Evolutionary conservation across 257 asterid genomes (phyloP).

Genomic region (Solanum bulbocastanum): DNA sequence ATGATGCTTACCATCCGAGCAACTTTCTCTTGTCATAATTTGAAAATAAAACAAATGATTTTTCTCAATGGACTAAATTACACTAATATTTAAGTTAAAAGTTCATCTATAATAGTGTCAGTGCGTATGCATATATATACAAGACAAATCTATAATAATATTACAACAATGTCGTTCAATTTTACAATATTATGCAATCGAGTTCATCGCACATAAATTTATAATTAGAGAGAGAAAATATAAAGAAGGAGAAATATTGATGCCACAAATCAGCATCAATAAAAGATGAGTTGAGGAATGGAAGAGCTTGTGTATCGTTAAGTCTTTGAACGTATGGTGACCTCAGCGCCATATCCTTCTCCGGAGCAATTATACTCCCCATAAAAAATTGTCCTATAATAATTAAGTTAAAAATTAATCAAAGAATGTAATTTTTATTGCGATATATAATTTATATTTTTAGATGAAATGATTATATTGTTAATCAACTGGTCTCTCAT

Average conservation of each 20-base stretch:
- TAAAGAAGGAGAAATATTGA: neutral
- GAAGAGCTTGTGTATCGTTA: slow-evolving; percentile 55
- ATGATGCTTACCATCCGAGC: no score
- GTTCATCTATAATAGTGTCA: neutral
- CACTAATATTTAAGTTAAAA: neutral
- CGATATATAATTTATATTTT: no score
- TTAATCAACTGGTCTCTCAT: slow-evolving; percentile 46
- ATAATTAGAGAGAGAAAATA: neutral
- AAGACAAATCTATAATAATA: neutral
- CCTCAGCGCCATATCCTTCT: slow-evolving; percentile 45
- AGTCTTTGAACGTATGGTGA: slow-evolving; percentile 55
- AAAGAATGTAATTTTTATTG: no score
- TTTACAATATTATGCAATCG: neutral
- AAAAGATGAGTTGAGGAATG: slow-evolving; percentile 47
- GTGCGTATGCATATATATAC: neutral
- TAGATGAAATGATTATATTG: neutral
- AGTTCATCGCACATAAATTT: neutral
- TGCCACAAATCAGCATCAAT: slow-evolving; percentile 77
- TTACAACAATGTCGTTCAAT: neutral
- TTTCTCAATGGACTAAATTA: neutral
- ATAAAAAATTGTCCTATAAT: slow-evolving; percentile 52
- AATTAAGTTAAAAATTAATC: no score
- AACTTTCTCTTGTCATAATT: no score
- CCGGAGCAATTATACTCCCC: slow-evolving; percentile 84
- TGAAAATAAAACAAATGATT: neutral